Evolutionary conservation across 148 eudicot genomes (phyloP).

Genomic region (Vaccinium vitisidaea): DNA sequence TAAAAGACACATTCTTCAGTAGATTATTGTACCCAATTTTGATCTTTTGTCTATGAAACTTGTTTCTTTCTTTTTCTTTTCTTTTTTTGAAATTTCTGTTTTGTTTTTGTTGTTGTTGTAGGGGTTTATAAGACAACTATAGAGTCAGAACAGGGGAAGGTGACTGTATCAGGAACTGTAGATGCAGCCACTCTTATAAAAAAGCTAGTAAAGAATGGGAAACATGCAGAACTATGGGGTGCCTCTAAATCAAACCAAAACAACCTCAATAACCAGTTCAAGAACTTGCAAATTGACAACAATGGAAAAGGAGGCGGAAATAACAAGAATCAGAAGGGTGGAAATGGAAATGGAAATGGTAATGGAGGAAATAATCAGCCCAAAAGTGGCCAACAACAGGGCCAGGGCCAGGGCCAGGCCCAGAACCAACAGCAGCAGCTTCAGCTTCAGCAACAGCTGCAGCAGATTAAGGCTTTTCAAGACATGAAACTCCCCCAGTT

Average conservation of each 20-base stretch:
- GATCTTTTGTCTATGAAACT: not conserved
- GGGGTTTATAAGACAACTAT: conserved; percentile 45
- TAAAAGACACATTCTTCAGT: not conserved
- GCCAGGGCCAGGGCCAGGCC: conserved; percentile 28
- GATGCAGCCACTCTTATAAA: conserved; percentile 50
- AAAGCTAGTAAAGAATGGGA: conserved; percentile 50
- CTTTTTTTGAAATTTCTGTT: not conserved
- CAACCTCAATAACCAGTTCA: conserved; percentile 36
- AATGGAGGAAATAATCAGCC: not conserved
- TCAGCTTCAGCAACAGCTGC: conserved; percentile 20
- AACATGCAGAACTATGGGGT: conserved; percentile 55
- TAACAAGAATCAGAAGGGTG: conserved; percentile 31
- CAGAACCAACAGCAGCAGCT: conserved; percentile 14
- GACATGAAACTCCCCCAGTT: conserved; percentile 46
- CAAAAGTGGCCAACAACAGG: conserved; percentile 29
- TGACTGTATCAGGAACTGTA: conserved; percentile 49
- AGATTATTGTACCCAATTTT: not conserved
- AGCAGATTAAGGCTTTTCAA: conserved; percentile 41
- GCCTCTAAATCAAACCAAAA: conserved; percentile 24
- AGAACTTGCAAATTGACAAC: conserved; percentile 42
- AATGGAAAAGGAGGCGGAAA: conserved; percentile 38
- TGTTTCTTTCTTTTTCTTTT: not conserved
- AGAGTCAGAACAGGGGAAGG: conserved; percentile 56
- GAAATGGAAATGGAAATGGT: not conserved
- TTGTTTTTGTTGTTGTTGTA: not conserved